Percentiles rank a stretch among this genome's conserved stretches.
Conservation (phyloP, 768 basidiomycete genomes). For the Rhodotorula diobovata region DNA sequence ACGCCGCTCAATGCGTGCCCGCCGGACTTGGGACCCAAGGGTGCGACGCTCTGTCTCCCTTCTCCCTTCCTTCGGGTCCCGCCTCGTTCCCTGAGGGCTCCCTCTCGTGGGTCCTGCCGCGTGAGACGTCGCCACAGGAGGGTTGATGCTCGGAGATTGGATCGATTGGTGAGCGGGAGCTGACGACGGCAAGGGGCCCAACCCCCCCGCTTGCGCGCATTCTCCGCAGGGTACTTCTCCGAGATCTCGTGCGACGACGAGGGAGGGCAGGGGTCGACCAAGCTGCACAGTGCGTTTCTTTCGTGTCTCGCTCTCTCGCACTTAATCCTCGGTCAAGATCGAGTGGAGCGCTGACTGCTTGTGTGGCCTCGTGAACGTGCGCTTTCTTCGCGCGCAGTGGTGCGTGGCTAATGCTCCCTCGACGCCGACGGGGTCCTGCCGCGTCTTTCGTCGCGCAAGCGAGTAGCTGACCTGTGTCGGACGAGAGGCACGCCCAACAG, state of each 20-base stretch:
- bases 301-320: constrained; percentile 58
- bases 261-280: constrained; percentile 76
- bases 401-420: no score
- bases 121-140: no score
- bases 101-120: no score
- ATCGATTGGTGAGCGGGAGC: constrained; percentile 28
- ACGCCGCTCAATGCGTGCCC: constrained; percentile 72
- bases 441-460: no score
- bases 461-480: no score
- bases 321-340: no score
- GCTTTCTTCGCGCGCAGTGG: neutral
- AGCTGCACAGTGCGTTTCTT: constrained; percentile 80
- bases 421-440: no score
- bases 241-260: constrained; percentile 59
- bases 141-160: no score
- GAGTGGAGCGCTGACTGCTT: neutral
- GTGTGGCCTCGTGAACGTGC: neutral
- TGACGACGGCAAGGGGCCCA: constrained; percentile 54
- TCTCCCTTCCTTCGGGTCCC: constrained; percentile 14
- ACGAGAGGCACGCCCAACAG: neutral
- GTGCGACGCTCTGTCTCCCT: constrained; percentile 2
- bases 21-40: constrained; percentile 67
- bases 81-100: no score
- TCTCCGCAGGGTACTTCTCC: constrained; percentile 51
- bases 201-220: no score